Conservation (phyloP, 352 stramenopile genomes). For the Phytophthora hibernalis region DNA sequence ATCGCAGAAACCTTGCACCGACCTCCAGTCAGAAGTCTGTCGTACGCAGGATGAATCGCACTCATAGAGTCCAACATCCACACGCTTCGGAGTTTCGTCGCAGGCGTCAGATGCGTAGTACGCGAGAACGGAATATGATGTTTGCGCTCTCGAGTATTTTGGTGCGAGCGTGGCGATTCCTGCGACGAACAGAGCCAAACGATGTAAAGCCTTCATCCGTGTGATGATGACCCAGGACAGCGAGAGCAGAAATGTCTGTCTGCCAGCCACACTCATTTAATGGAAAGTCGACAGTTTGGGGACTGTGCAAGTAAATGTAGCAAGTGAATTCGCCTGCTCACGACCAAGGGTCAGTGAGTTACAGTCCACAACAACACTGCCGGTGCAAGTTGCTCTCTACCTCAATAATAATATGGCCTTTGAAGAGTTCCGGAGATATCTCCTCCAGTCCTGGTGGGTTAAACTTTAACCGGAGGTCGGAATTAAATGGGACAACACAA, state of each 20-base stretch:
- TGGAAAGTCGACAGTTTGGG: too few relatives aligned
- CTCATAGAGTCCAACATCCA: neutral
- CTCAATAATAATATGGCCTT: too few relatives aligned
- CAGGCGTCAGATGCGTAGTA: neutral
- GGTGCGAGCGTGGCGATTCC: neutral
- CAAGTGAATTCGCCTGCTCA: too few relatives aligned
- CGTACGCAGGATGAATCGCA: neutral
- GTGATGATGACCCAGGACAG: neutral
- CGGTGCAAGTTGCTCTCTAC: too few relatives aligned
- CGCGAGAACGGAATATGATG: neutral
- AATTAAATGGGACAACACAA: too few relatives aligned
- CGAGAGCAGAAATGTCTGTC: neutral
- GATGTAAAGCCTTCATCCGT: neutral
- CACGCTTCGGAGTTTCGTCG: neutral
- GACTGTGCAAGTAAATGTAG: too few relatives aligned
- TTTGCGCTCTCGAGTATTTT: neutral
- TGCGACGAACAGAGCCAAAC: neutral
- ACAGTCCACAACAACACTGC: too few relatives aligned
- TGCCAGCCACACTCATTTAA: neutral
- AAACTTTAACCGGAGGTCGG: too few relatives aligned
- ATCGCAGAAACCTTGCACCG: constrained; percentile 1
- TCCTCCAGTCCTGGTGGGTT: too few relatives aligned
- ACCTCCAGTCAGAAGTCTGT: constrained; percentile 1
- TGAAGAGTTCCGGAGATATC: too few relatives aligned
- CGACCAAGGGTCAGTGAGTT: too few relatives aligned